Evolutionary conservation across 2,329 filamentous ascomycete species (phyloP).

Genomic region (Cladophialophora chaetospira): DNA sequence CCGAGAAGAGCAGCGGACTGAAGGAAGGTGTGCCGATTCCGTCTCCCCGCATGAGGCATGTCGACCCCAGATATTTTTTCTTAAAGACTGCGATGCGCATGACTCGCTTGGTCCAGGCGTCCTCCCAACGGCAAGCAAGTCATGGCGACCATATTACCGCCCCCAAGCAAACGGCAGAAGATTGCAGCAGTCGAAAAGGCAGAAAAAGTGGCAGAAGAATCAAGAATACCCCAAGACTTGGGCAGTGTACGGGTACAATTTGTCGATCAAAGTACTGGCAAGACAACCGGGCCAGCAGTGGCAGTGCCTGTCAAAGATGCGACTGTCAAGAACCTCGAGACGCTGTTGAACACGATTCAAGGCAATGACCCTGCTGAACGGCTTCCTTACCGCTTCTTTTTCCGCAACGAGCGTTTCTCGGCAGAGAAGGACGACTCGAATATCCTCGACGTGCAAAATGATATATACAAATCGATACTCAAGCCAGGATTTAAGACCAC

Average conservation of each 20-base stretch:
- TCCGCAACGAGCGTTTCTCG: conserved; percentile 44
- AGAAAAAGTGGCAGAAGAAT: conserved; percentile 73
- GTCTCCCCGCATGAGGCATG: conserved; percentile 18
- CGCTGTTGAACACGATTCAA: conserved; percentile 81
- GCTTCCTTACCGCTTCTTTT: conserved; percentile 68
- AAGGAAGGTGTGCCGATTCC: conserved; percentile 15
- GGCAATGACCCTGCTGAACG: conserved; percentile 66
- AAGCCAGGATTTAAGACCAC: conserved; percentile 56
- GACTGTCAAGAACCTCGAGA: conserved; percentile 83
- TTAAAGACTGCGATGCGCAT: not conserved
- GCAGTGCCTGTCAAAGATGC: conserved; percentile 81
- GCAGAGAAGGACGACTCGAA: conserved; percentile 38
- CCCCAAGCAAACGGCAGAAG: conserved; percentile 84
- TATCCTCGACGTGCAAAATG: conserved; percentile 48
- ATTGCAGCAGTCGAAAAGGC: conserved; percentile 72
- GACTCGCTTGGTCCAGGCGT: not conserved
- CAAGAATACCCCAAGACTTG: conserved; percentile 64
- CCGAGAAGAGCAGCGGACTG: not conserved
- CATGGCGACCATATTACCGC: conserved; percentile 83
- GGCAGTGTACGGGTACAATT: conserved; percentile 87
- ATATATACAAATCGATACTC: conserved; percentile 55
- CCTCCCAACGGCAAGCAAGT: not conserved
- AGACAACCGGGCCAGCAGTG: conserved; percentile 69
- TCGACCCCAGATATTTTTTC: conserved; percentile 13
- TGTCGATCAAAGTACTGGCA: conserved; percentile 72